A percentile compares a stretch with the other conserved stretches of the same genome.
Conservation (phyloP, 768 basidiomycete genomes). For the Lactarius akahatsu region DNA sequence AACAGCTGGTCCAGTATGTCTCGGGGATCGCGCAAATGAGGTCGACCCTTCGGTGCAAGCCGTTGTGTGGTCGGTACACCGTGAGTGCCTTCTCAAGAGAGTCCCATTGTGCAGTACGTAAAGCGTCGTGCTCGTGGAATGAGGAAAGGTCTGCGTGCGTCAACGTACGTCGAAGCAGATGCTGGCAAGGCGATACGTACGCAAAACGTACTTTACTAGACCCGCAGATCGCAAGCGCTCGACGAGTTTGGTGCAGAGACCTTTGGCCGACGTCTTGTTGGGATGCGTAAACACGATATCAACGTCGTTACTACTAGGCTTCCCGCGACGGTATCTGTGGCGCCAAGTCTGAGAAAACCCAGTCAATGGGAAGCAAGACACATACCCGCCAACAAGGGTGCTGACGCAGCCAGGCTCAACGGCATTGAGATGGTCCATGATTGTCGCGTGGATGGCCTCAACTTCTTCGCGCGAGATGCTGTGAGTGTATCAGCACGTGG, state of each 20-base stretch:
- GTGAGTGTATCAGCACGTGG: slow-evolving; percentile 1
- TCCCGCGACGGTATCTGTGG: slow-evolving; percentile 79
- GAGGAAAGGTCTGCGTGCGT: slow-evolving; percentile 52
- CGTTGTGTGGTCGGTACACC: slow-evolving; percentile 65
- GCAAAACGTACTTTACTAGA: slow-evolving; percentile 80
- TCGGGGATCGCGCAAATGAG: slow-evolving; percentile 76
- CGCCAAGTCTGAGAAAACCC: background rate
- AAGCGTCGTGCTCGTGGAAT: slow-evolving; percentile 54
- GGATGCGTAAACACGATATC: slow-evolving; percentile 87
- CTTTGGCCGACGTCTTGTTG: slow-evolving; percentile 53
- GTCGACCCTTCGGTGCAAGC: slow-evolving; percentile 63
- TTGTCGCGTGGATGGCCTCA: slow-evolving; percentile 66
- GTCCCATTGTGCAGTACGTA: slow-evolving; percentile 66
- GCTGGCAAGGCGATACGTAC: slow-evolving; percentile 45
- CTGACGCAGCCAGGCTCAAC: slow-evolving; percentile 67
- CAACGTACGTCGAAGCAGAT: background rate
- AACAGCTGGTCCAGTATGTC: slow-evolving; percentile 84
- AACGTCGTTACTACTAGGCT: slow-evolving; percentile 76
- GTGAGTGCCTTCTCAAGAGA: slow-evolving; percentile 83
- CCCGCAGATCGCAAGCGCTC: slow-evolving; percentile 55
- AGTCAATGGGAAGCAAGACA: background rate
- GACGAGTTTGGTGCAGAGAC: slow-evolving; percentile 61
- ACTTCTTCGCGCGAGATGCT: slow-evolving; percentile 78
- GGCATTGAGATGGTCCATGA: slow-evolving; percentile 63
- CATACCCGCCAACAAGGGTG: slow-evolving; percentile 79